phyloP scores from a whole-genome alignment of 202 grass and related monocot genomes.

The Carex sylvatica region DNA sequence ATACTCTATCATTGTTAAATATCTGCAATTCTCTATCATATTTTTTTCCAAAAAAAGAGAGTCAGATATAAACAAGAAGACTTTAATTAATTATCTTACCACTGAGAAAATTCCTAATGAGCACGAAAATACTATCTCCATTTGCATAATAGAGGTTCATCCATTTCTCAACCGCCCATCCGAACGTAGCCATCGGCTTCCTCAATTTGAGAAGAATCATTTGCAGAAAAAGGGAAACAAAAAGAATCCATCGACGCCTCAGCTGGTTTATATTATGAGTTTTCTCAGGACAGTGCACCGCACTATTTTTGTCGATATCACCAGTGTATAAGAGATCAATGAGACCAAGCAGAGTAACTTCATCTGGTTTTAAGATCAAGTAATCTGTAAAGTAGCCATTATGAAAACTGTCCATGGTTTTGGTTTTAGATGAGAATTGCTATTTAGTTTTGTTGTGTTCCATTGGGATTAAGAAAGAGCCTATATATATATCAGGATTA shows the following conservation, averaged over 20 bases:
- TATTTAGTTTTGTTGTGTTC: not conserved
- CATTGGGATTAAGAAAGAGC: not conserved
- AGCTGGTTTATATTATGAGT: slow-evolving; percentile 34
- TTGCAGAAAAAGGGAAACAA: slow-evolving; percentile 59
- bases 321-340: slow-evolving; percentile 47
- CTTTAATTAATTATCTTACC: not conserved
- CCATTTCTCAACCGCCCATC: slow-evolving; percentile 48
- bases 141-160: slow-evolving; percentile 22
- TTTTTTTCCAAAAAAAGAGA: not conserved
- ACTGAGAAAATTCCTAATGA: not conserved
- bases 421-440: not conserved
- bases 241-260: slow-evolving; percentile 46
- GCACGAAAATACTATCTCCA: not conserved
- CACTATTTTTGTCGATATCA: slow-evolving; percentile 32
- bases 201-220: slow-evolving; percentile 46
- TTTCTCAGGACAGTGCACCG: slow-evolving; percentile 46
- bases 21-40: not conserved
- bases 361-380: slow-evolving; percentile 60
- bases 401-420: not conserved
- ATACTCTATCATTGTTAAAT: not conserved
- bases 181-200: slow-evolving; percentile 54
- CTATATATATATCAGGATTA: not conserved
- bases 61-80: not conserved
- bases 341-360: slow-evolving; percentile 30
- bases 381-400: slow-evolving; percentile 31